Conservation (phyloP, 208 protist genomes). For the Acanthamoeba royreba region DNA sequence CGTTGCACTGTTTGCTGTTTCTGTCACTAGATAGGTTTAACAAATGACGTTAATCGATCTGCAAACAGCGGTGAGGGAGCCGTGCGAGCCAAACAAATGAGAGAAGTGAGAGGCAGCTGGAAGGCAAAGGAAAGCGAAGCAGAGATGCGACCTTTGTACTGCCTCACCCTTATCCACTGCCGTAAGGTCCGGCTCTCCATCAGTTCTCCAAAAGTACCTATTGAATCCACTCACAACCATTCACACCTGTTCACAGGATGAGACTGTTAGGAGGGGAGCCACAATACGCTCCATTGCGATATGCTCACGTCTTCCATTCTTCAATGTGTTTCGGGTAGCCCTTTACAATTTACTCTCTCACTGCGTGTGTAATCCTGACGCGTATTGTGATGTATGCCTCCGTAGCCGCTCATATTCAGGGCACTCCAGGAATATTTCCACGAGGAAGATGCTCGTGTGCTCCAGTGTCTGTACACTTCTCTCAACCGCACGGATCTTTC, state of each 20-base stretch:
- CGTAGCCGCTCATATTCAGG: slow-evolving; percentile 16
- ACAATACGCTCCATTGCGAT: slow-evolving; percentile 32
- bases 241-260: too few relatives aligned
- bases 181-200: background rate
- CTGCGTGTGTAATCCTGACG: too few relatives aligned
- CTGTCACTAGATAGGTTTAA: too few relatives aligned
- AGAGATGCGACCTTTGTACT: background rate
- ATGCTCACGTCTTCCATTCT: slow-evolving; percentile 3
- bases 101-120: background rate
- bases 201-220: background rate
- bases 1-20: too few relatives aligned
- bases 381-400: background rate
- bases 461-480: background rate
- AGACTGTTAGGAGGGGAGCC: slow-evolving; percentile 2
- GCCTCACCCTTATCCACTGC: slow-evolving; percentile 36
- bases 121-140: background rate
- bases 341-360: too few relatives aligned
- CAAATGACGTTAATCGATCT: too few relatives aligned
- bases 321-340: slow-evolving; percentile 22
- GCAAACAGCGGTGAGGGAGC: background rate
- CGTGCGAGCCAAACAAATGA: background rate
- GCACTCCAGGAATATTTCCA: slow-evolving; percentile 42
- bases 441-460: background rate
- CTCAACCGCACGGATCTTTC: slow-evolving; percentile 14
- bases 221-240: too few relatives aligned